Evolutionary conservation across 78 protist species (phyloP).

Genomic region (Dictyostelium intermedium): DNA sequence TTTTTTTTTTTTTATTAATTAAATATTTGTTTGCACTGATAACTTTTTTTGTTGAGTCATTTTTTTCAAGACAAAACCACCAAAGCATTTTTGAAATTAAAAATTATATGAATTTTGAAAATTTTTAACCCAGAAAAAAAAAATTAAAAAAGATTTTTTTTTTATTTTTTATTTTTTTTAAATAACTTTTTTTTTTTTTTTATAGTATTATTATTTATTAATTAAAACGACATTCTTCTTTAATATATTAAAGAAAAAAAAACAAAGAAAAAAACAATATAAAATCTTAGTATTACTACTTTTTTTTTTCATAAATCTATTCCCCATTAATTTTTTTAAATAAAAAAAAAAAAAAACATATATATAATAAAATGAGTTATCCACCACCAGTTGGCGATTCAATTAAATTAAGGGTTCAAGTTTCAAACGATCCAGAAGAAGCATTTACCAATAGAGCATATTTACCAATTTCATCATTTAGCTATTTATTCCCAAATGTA

Average conservation of each 20-base stretch:
- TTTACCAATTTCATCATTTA: neutral
- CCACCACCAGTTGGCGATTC: neutral
- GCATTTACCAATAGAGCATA: slow-evolving; percentile 18
- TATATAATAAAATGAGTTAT: neutral
- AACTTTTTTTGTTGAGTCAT: no score
- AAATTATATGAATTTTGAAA: neutral
- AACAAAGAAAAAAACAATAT: no score
- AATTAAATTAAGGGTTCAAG: neutral
- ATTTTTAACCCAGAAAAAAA: no score
- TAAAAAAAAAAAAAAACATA: no score
- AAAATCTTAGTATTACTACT: neutral
- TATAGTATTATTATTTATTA: no score
- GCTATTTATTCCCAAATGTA: neutral
- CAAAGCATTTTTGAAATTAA: neutral
- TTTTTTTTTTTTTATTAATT: no score
- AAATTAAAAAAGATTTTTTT: neutral
- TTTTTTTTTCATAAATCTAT: neutral
- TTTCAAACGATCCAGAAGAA: neutral
- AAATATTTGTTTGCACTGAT: no score
- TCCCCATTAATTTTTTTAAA: no score
- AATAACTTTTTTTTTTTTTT: no score
- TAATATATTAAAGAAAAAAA: no score
- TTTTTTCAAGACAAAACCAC: neutral
- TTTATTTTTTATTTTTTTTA: no score
- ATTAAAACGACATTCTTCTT: neutral